These are phyloP conservation scores for Cryptococcus sp. DNA, from an alignment of 1,284 basidiomycete species.

Conservation along the genomic window DNA sequence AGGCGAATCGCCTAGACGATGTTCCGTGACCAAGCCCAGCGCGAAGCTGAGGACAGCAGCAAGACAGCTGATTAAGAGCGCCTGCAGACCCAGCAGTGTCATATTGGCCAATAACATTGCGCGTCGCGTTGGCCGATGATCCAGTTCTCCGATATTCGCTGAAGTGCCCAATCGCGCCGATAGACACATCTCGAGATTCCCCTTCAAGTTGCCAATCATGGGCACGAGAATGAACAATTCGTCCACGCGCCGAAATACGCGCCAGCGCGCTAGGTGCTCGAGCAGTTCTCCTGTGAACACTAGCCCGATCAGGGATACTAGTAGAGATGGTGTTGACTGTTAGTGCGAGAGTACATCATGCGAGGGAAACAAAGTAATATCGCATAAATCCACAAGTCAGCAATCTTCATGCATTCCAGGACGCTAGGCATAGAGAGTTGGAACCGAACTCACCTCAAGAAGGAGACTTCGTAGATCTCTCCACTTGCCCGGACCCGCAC, in stretches of 20 bases:
- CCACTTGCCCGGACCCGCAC: constrained; percentile 12
- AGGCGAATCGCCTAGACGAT: constrained; percentile 47
- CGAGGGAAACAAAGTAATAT: neutral
- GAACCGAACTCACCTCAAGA: constrained; percentile 33
- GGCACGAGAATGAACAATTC: constrained; percentile 97
- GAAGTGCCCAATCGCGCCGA: constrained; percentile 49
- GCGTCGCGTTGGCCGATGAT: constrained; percentile 67
- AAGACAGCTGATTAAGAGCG: constrained; percentile 82
- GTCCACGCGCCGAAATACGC: constrained; percentile 83
- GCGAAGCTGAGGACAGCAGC: constrained; percentile 79
- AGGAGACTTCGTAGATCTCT: constrained; percentile 38
- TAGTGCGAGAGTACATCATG: constrained; percentile 5
- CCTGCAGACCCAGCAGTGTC: constrained; percentile 88
- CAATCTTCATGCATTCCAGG: neutral
- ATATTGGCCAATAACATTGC: constrained; percentile 79
- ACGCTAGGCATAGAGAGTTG: neutral
- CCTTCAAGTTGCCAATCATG: constrained; percentile 91
- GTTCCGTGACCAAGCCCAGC: constrained; percentile 67
- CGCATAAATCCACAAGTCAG: neutral
- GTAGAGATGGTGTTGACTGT: constrained; percentile 55
- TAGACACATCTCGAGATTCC: constrained; percentile 71
- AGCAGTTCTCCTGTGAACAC: constrained; percentile 87
- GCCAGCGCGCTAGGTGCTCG: constrained; percentile 84
- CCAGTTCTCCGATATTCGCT: constrained; percentile 81
- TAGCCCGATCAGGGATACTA: constrained; percentile 57